Evolutionary conservation across 2,329 filamentous ascomycete genomes (phyloP), one percentile per base, ranked within the genome.

Genomic region (Xylogone sp.): DNA sequence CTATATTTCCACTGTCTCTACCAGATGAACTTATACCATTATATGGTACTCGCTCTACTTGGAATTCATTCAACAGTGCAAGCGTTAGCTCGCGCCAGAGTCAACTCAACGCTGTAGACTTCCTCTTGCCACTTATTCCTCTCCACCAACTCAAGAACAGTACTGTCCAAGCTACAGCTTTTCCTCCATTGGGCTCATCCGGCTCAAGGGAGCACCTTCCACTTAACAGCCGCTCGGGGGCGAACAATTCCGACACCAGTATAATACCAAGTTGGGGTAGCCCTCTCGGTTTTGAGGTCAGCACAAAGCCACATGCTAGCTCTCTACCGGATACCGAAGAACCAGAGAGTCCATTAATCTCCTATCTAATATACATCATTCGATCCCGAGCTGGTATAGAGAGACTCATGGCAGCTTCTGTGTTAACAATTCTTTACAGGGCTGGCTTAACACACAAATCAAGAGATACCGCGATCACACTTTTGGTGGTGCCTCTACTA

Each of bases 401-500:
- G 51, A 77, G 86, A 19, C 69, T 91, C 46, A 83, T 86, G 75
- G 87, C 88, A 27, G 81, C 84, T 8, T 82, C 82, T 24, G 74
- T 93, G 8, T 74, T 91, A 42, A 82, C 87, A 1, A 81, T 82
- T 19, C 73, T 93, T 13, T 88, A 86, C 67, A 84, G 83, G 59
- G 76, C 85, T 12, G 84, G 84, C 1, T 76, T 90, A 53, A 79
- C 84, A 3, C 82, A 77, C 55, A 84, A 83, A 59, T 72, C 75
- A 39, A 78, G 88, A 53, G 83, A 89, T 58, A 72, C 78, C 2
- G 81, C 79, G 53, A 73, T 93, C 42, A 82, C 83, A 2, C 73
- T 85, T 21, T 71, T 92, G 9, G 76, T 91, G 21, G 77, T 92
- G 3, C 88, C 89, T 1, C 73, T 88, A 31, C 73, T 94, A 10